A percentile compares a stretch with the other conserved stretches of the same genome.
Evolutionary conservation across 73 alveolate species (phyloP).

Genomic region (Symbiodinium pilosum): DNA sequence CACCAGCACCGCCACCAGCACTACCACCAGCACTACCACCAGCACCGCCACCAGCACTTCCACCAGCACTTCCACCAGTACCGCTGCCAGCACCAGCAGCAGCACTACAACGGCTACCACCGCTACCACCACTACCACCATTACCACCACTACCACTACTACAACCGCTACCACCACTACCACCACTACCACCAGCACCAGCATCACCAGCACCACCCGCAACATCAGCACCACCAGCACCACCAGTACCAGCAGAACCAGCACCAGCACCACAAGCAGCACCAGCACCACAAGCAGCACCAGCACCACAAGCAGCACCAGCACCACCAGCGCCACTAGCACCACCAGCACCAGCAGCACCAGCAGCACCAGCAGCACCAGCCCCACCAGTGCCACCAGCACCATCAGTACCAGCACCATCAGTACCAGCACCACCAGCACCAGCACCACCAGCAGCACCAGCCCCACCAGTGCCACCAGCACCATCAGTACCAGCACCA

Average conservation of each 20-base stretch:
- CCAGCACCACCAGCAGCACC: not conserved
- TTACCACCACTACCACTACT: not conserved
- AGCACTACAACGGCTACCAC: not conserved
- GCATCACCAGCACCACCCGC: not conserved
- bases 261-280: not conserved
- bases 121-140: not conserved
- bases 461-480: not conserved
- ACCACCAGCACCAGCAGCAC: not conserved
- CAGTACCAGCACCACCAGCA: not conserved
- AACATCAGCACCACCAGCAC: not conserved
- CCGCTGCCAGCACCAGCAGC: not conserved
- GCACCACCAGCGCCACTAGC: not conserved
- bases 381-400: not conserved
- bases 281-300: not conserved
- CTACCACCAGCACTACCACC: not conserved
- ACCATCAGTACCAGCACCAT: conserved; percentile 3
- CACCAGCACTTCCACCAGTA: not conserved
- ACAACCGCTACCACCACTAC: not conserved
- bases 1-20: not conserved
- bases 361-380: not conserved
- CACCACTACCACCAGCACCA: not conserved
- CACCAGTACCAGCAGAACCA: not conserved
- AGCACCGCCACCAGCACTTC: not conserved
- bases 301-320: not conserved
- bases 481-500: not conserved